Percentiles rank a stretch among this genome's conserved stretches.
phyloP scores from a whole-genome alignment of 2,329 filamentous ascomycete species.

The Hypoxylon sp. region DNA sequence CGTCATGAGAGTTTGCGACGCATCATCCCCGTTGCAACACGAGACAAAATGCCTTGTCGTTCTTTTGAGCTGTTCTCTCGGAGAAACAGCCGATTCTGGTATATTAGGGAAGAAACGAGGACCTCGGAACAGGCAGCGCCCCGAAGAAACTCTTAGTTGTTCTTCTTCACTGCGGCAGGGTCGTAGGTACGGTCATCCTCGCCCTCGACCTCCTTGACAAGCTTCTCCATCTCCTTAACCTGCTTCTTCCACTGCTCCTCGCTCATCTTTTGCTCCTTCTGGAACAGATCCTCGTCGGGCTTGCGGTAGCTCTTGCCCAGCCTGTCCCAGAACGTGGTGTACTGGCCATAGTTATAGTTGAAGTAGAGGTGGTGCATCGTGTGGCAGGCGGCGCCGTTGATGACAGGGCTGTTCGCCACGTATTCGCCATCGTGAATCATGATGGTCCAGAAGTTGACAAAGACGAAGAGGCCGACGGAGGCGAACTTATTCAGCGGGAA shows the following conservation, averaged over 20 bases:
- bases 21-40: constrained; percentile 4
- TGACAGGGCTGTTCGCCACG: constrained; percentile 87
- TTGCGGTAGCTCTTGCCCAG: constrained; percentile 88
- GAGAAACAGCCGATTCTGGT: constrained; percentile 3
- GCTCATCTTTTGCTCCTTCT: constrained; percentile 88
- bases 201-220: constrained; percentile 79
- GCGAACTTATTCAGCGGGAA: constrained; percentile 94
- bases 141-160: constrained; percentile 50
- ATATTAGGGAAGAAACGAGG: not conserved
- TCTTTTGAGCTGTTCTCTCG: constrained; percentile 7
- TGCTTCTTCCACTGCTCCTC: constrained; percentile 85
- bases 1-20: constrained; percentile 8
- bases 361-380: constrained; percentile 91
- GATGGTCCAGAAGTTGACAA: constrained; percentile 98
- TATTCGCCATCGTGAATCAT: constrained; percentile 98
- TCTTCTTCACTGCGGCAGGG: constrained; percentile 63
- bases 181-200: constrained; percentile 67
- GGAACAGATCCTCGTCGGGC: constrained; percentile 88
- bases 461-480: constrained; percentile 87
- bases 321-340: constrained; percentile 92
- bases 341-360: constrained; percentile 95
- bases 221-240: constrained; percentile 79
- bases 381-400: constrained; percentile 96
- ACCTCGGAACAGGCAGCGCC: not conserved
- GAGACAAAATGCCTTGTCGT: not conserved